Evolutionary conservation across 805 yeast species (phyloP), one percentile per base, ranked within the genome.

Genomic region (Blastobotrys muscicola): DNA sequence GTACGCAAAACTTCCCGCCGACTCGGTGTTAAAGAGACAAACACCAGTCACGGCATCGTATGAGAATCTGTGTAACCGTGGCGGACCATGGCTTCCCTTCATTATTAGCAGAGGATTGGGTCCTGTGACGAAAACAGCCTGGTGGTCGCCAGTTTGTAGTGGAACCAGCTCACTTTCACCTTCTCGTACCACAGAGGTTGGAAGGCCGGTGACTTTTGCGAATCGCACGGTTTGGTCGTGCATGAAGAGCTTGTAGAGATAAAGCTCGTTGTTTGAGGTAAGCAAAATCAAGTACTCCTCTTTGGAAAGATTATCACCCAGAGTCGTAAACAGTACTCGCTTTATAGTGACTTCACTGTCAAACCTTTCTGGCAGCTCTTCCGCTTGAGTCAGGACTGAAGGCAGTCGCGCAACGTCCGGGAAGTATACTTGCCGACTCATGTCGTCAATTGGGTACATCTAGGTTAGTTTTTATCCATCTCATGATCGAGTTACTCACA

Each of bases 221-320:
- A 53, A 78, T 10, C 30, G 23, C 16, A 41, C 7, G 10, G 29
- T 1, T 20, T 60, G 70, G 12, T 73, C 72, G 52, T 70, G 76
- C 47, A 66, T 66, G 48, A 62, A 76, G 31, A 79, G 64, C 51
- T 76, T 78, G 59, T 86, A 87, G 41, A 83, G 64, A 31, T 76
- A 66, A 2, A 86, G 65, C 58, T 85, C 92, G 52, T 94, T 94
- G 42, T 94, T 92, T 56, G 79, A 75, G 0, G 94, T 86, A 41
- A 85, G 62, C 6, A 85, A 68, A 0, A 86, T 71, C 45, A 87
- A 59, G 57, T 78, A 78, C 51, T 83, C 87, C 39, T 78, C 80
- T 36, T 72, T 69, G 26, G 57, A 49, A 30, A 58, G 50, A 7
- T 63, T 58, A 53, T 82, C 84, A 4, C 95, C 95, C 29, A 86